These are phyloP conservation scores for Coniochaeta sp. DNA, from an alignment of 2,329 filamentous ascomycete species.

Conservation along the genomic window DNA sequence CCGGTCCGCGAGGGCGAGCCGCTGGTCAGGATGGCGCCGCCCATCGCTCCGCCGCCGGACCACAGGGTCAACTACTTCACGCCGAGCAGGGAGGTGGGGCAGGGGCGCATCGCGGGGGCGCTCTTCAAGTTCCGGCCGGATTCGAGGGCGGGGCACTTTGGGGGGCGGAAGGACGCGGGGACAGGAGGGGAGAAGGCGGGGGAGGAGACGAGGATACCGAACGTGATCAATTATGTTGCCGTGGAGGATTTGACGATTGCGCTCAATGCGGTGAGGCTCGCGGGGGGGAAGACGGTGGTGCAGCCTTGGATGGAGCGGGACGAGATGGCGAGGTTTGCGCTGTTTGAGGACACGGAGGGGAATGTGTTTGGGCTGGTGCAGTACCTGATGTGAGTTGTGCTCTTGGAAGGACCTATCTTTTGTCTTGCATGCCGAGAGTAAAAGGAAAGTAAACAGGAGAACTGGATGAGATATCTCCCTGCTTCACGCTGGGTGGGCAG, in stretches of 20 bases:
- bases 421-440: too few relatives aligned
- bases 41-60: neutral
- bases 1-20: too few relatives aligned
- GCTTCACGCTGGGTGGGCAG: too few relatives aligned
- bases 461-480: too few relatives aligned
- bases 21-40: neutral
- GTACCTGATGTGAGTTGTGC: neutral
- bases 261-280: neutral
- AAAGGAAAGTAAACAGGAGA: too few relatives aligned
- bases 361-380: slow-evolving; percentile 2
- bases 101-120: neutral
- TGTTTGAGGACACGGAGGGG: slow-evolving; percentile 1
- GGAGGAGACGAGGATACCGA: neutral
- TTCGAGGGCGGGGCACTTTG: neutral
- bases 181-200: neutral
- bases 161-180: neutral
- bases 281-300: slow-evolving; percentile 1
- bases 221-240: neutral
- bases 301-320: slow-evolving; percentile 1
- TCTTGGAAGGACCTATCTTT: neutral
- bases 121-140: neutral
- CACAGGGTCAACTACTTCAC: slow-evolving; percentile 1
- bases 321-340: slow-evolving; percentile 1
- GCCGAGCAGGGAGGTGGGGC: neutral
- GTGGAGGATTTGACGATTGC: neutral